phyloP scores from a whole-genome alignment of 2,329 filamentous ascomycete genomes.

The Nemania sp. region DNA sequence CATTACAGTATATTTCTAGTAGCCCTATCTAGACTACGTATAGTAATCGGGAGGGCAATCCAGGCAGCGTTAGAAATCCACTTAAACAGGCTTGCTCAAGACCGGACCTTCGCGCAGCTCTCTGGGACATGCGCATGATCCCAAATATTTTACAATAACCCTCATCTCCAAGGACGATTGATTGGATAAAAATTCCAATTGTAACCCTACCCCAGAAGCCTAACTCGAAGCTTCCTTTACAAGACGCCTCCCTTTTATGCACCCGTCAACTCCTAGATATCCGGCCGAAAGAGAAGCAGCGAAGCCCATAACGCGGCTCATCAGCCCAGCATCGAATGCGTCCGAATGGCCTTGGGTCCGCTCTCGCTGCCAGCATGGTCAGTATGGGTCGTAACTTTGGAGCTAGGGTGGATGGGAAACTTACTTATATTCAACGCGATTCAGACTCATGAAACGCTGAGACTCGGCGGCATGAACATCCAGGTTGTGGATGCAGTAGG shows the following conservation, averaged over 20 bases:
- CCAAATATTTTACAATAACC: conserved; percentile 1
- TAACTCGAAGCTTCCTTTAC: neutral
- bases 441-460: conserved; percentile 60
- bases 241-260: conserved; percentile 23
- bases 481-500: conserved; percentile 62
- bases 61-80: too few species aligned
- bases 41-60: too few species aligned
- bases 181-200: neutral
- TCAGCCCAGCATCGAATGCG: conserved; percentile 24
- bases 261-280: conserved; percentile 19
- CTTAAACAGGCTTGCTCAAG: neutral
- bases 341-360: conserved; percentile 28
- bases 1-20: too few species aligned
- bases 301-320: neutral
- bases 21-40: too few species aligned
- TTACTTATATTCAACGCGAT: conserved; percentile 64
- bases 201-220: neutral
- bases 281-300: conserved; percentile 9
- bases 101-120: neutral
- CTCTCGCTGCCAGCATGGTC: conserved; percentile 19
- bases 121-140: conserved; percentile 3
- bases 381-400: neutral
- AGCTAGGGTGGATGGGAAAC: conserved; percentile 28
- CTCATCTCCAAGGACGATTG: neutral
- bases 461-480: conserved; percentile 55